Conservation (phyloP, 2,329 filamentous ascomycete species). For the Phoma sp. region DNA sequence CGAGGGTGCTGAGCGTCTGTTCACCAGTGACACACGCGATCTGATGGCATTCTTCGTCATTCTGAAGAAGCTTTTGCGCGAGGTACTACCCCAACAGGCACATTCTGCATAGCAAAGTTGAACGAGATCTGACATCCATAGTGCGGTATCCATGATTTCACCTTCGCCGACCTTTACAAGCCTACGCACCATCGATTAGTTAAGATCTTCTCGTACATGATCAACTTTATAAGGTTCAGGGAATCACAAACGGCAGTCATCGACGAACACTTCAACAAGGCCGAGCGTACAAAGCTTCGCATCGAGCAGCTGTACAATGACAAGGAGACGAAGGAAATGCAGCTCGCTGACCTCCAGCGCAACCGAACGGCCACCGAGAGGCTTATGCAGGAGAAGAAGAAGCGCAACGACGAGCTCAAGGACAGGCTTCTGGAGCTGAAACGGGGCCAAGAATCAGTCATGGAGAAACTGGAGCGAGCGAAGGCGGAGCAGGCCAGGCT, state of each 20-base stretch:
- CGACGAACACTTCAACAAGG: slow-evolving; percentile 91
- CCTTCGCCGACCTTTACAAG: slow-evolving; percentile 88
- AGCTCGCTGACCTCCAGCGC: slow-evolving; percentile 79
- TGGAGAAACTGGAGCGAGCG: slow-evolving; percentile 80
- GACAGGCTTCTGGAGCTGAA: slow-evolving; percentile 80
- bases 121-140: slow-evolving; percentile 46
- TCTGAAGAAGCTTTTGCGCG: slow-evolving; percentile 77
- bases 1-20: slow-evolving; percentile 77
- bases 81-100: slow-evolving; percentile 51
- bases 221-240: slow-evolving; percentile 98
- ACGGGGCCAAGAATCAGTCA: slow-evolving; percentile 81
- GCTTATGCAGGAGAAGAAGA: slow-evolving; percentile 83
- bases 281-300: slow-evolving; percentile 82
- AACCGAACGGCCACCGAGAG: slow-evolving; percentile 82
- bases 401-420: slow-evolving; percentile 87
- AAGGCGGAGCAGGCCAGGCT: slow-evolving; percentile 81
- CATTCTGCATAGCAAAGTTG: neutral
- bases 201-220: slow-evolving; percentile 96
- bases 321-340: slow-evolving; percentile 85
- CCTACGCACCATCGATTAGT: slow-evolving; percentile 89
- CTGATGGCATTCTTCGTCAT: slow-evolving; percentile 95
- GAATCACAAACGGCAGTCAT: slow-evolving; percentile 90
- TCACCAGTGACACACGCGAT: slow-evolving; percentile 87
- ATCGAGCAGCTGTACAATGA: slow-evolving; percentile 86
- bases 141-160: slow-evolving; percentile 93